Evolutionary conservation across 768 basidiomycete species (phyloP).

Genomic region (Leccinum disarticulatum): DNA sequence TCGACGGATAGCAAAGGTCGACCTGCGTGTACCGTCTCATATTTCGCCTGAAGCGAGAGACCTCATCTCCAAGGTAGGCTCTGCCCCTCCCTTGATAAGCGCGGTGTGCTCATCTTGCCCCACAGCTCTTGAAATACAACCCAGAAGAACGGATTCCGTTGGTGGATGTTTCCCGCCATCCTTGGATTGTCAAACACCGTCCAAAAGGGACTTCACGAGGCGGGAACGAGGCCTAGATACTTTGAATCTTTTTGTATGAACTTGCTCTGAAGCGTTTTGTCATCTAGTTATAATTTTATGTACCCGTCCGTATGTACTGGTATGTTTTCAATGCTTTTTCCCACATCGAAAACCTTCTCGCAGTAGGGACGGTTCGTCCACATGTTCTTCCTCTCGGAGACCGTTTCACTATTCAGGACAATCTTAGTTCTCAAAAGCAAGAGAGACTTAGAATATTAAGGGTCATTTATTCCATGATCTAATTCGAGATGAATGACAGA

Average conservation of each 20-base stretch:
- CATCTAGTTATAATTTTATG: conserved; percentile 4
- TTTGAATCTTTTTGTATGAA: not conserved
- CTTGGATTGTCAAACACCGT: conserved; percentile 79
- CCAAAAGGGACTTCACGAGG: conserved; percentile 44
- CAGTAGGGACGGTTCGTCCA: not conserved
- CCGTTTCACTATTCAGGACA: not conserved
- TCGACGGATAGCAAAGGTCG: too few species aligned
- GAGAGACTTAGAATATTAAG: conserved; percentile 9
- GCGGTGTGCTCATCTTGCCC: conserved; percentile 12
- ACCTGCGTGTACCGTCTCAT: conserved; percentile 52
- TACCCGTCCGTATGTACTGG: conserved; percentile 15
- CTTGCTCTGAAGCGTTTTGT: conserved; percentile 2
- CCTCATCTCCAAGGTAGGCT: conserved; percentile 42
- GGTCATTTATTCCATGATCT: conserved; percentile 21
- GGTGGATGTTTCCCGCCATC: conserved; percentile 72
- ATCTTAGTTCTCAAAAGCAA: not conserved
- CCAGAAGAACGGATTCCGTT: conserved; percentile 77
- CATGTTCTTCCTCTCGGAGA: not conserved
- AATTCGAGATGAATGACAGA: conserved; percentile 21
- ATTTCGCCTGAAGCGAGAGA: conserved; percentile 46
- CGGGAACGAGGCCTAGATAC: conserved; percentile 21
- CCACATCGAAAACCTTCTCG: not conserved
- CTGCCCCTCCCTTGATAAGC: not conserved
- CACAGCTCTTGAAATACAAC: conserved; percentile 80
- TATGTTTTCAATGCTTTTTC: not conserved